Conservation (phyloP, 768 basidiomycete genomes). For the Trametes cingulata region DNA sequence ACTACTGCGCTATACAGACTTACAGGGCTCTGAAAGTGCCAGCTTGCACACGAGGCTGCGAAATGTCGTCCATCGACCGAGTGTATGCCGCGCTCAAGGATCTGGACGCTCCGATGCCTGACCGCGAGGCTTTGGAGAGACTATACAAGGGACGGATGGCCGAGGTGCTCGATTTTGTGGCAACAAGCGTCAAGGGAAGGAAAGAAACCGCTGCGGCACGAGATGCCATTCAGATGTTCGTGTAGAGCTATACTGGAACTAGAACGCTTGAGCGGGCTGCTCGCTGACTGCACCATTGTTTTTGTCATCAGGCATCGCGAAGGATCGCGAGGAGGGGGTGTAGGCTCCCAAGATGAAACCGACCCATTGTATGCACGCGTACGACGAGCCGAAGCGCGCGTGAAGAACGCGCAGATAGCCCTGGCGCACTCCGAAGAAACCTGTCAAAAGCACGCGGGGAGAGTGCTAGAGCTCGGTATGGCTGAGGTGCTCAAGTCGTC, state of each 20-base stretch:
- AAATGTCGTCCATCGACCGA: not conserved
- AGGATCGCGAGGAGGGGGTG: not conserved
- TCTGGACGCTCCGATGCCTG: not conserved
- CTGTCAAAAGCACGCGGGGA: not conserved
- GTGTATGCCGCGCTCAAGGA: not conserved
- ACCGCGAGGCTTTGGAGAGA: slow-evolving; percentile 15
- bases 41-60: not conserved
- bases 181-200: slow-evolving; percentile 11
- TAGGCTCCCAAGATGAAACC: not conserved
- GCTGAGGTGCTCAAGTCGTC: no score
- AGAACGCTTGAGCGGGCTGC: not conserved
- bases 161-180: slow-evolving; percentile 13
- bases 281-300: no score
- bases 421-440: not conserved
- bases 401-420: not conserved
- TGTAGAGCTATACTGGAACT: not conserved
- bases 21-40: no score
- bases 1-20: no score
- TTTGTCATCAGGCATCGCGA: slow-evolving; percentile 6
- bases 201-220: not conserved
- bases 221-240: slow-evolving; percentile 11
- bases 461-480: not conserved
- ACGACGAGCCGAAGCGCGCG: not conserved
- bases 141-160: slow-evolving; percentile 20
- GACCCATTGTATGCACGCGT: slow-evolving; percentile 1